These are phyloP conservation scores for Candida endomychidarum DNA, from an alignment of 805 yeast genomes.

Conservation along the genomic window DNA sequence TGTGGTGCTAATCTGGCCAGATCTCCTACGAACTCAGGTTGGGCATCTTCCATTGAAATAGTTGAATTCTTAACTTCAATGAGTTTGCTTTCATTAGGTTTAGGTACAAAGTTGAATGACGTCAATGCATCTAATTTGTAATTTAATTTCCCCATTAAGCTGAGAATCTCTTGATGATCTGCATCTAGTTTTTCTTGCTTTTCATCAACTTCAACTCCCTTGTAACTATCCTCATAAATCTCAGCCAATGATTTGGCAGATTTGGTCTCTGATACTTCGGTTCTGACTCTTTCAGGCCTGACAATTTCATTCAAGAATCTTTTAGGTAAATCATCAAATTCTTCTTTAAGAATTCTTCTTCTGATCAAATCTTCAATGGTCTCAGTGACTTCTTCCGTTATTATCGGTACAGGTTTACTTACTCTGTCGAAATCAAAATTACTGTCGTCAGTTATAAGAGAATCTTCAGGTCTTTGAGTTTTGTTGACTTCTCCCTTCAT, in stretches of 20 bases:
- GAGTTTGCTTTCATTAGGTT: slow-evolving; percentile 71
- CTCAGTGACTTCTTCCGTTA: slow-evolving; percentile 85
- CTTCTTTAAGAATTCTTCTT: slow-evolving; percentile 69
- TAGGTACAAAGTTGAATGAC: slow-evolving; percentile 94
- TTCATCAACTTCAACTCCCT: slow-evolving; percentile 43
- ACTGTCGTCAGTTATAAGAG: slow-evolving; percentile 66
- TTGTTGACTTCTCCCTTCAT: slow-evolving; percentile 90
- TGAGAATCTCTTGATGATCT: slow-evolving; percentile 77
- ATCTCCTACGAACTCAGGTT: slow-evolving; percentile 77
- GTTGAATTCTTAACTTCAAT: slow-evolving; percentile 83
- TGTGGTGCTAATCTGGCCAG: slow-evolving; percentile 89
- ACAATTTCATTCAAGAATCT: slow-evolving; percentile 67
- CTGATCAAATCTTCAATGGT: slow-evolving; percentile 85
- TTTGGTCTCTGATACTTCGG: slow-evolving; percentile 79
- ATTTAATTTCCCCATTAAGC: slow-evolving; percentile 58
- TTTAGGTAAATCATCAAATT: slow-evolving; percentile 83
- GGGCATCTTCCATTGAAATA: slow-evolving; percentile 93
- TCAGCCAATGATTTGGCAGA: slow-evolving; percentile 89
- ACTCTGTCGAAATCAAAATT: slow-evolving; percentile 88
- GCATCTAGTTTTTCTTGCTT: slow-evolving; percentile 62
- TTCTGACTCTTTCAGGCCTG: slow-evolving; percentile 44
- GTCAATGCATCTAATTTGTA: slow-evolving; percentile 83
- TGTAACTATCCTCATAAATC: slow-evolving; percentile 82
- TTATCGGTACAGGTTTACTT: slow-evolving; percentile 93
- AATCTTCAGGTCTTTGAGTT: slow-evolving; percentile 78